Evolutionary conservation across 140 eudicot genomes (phyloP), one percentile per base, ranked within the genome.

Genomic region (Bidens hawaiensis): DNA sequence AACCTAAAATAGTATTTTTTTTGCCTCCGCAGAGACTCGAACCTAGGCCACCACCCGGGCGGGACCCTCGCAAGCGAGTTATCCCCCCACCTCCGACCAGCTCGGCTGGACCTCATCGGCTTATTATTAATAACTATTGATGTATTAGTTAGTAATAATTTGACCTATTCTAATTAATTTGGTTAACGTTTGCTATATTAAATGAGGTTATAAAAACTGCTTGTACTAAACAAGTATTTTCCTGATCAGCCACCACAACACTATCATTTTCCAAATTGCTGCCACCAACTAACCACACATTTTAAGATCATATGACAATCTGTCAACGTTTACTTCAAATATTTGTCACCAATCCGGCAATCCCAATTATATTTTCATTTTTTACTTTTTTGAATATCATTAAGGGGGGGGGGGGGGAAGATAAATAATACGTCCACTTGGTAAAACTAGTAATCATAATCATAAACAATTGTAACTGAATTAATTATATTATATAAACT

Each of bases 191-290:
- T 41, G 18, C 18, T 48, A 28, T 47, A 45, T 12, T 8, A 63
- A 10, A 43, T 15, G 33, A 24, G 18, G 25, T 47, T 7, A 48
- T 55, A 27, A 16, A 33, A 55, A 27, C 16, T 42, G 13, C 9
- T 48, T 16, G 33, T 30, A 30, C 30, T 42, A 19, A 68, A 53
- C 45, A 36, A 70, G n/a, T n/a, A 49, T 46, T 60, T 36, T 61
- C 64, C 61, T n/a, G 75, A 62, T 50, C 62, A 62, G 64, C 57
- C 70, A 62, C 64, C 70, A 13, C 42, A 48, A 16, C 28, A 71
- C 76, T 71, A 71, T 71, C 71, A 40, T 30, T 73, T 65, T 73
- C 73, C 47, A 47, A 24, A 67, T 57, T 21, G 48, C 19, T 65
- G 57, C 64, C 74, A 49, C 63, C 78, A 74, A 47, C 78, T 74